These are phyloP conservation scores for Phoma sp. DNA, from an alignment of 2,329 filamentous ascomycete genomes.

Conservation along the genomic window DNA sequence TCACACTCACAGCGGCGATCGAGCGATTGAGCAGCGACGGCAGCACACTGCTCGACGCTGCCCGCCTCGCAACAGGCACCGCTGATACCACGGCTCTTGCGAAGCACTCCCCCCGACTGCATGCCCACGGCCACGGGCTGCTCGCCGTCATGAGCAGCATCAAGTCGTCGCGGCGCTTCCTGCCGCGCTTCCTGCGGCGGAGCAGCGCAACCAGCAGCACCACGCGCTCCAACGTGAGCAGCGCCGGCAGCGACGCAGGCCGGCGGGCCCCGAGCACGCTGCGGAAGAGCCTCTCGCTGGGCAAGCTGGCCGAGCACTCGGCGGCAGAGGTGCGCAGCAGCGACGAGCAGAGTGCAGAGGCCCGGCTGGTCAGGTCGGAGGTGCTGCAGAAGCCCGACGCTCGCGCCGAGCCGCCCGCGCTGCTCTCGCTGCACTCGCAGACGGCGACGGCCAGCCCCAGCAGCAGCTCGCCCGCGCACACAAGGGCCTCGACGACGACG, in stretches of 20 bases:
- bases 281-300: slow-evolving; percentile 41
- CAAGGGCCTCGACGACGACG: slow-evolving; percentile 9
- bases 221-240: slow-evolving; percentile 33
- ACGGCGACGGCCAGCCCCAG: slow-evolving; percentile 16
- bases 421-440: slow-evolving; percentile 29
- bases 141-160: slow-evolving; percentile 44
- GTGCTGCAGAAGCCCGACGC: slow-evolving; percentile 28
- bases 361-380: slow-evolving; percentile 36
- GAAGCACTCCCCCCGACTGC: slow-evolving; percentile 8
- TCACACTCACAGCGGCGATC: neutral
- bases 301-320: slow-evolving; percentile 38
- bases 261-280: slow-evolving; percentile 24
- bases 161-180: slow-evolving; percentile 44
- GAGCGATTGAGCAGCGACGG: slow-evolving; percentile 4
- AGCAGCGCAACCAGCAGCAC: slow-evolving; percentile 36
- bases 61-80: neutral
- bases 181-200: slow-evolving; percentile 37
- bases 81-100: slow-evolving; percentile 2
- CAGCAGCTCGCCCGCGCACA: slow-evolving; percentile 17
- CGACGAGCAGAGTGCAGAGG: slow-evolving; percentile 13
- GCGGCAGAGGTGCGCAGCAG: slow-evolving; percentile 17
- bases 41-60: neutral
- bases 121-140: slow-evolving; percentile 31
- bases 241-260: slow-evolving; percentile 34
- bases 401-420: slow-evolving; percentile 26